phyloP scores from a whole-genome alignment of 202 grass and related monocot genomes.

The Carex sylvatica region DNA sequence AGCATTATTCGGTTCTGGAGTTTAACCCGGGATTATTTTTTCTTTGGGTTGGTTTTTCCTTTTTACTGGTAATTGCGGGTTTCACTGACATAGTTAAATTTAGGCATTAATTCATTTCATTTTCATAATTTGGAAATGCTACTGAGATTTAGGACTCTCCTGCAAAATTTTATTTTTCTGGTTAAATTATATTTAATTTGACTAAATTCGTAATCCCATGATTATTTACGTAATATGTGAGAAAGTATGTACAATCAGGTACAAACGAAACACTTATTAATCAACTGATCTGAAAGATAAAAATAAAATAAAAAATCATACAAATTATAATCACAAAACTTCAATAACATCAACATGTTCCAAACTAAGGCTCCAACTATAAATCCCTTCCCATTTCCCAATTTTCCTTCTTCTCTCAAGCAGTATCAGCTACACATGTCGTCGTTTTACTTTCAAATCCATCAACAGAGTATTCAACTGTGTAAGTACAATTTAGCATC shows the following conservation, averaged over 20 bases:
- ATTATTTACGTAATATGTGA: neutral
- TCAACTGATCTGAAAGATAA: neutral
- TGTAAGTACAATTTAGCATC: slow-evolving; percentile 65
- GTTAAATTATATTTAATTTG: neutral
- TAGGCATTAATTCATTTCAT: too few relatives aligned
- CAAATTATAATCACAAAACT: neutral
- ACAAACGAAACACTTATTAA: neutral
- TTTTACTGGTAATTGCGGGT: neutral
- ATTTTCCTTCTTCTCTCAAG: neutral
- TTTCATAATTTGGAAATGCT: neutral
- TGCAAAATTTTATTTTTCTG: neutral
- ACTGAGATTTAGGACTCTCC: neutral
- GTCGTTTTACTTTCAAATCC: slow-evolving; percentile 32
- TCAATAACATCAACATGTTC: neutral
- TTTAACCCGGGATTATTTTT: neutral
- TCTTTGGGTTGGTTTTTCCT: neutral
- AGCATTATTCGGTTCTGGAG: neutral
- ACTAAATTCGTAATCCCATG: neutral
- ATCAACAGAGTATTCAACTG: slow-evolving; percentile 32
- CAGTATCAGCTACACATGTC: slow-evolving; percentile 33
- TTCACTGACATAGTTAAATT: too few relatives aligned
- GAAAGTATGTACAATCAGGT: neutral
- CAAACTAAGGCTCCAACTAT: neutral
- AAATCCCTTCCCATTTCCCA: neutral
- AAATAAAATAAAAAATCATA: neutral